These are phyloP conservation scores for Megacollybia marginata DNA, from an alignment of 768 basidiomycete genomes.

Conservation along the genomic window DNA sequence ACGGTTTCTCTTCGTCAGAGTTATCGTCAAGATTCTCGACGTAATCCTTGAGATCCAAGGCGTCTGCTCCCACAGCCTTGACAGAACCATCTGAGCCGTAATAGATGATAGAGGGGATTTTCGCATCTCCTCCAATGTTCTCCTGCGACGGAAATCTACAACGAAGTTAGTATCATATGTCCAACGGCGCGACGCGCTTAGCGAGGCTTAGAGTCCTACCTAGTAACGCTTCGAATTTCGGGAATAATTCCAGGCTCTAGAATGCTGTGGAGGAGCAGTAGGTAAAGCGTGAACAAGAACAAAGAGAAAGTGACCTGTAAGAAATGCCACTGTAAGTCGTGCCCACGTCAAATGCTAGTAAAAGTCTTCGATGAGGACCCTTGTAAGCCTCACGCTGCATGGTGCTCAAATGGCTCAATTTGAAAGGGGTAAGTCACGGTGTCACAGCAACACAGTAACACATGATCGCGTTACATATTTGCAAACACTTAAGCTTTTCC, in stretches of 20 bases:
- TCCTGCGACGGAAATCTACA: conserved; percentile 40
- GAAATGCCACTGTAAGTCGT: conserved; percentile 37
- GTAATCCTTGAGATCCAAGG: conserved; percentile 19
- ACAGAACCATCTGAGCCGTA: conserved; percentile 33
- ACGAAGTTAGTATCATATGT: not conserved
- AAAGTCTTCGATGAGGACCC: conserved; percentile 24
- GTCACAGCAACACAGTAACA: not conserved
- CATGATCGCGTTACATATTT: not conserved
- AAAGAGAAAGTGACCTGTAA: conserved; percentile 17
- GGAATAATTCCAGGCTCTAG: conserved; percentile 34
- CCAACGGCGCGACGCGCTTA: not conserved
- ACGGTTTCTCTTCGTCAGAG: not conserved
- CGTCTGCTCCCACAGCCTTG: conserved; percentile 38
- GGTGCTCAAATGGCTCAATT: not conserved
- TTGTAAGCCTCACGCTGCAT: conserved; percentile 20
- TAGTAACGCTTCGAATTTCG: conserved; percentile 14
- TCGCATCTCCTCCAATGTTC: conserved; percentile 34
- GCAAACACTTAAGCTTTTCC: not conserved
- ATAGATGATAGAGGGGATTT: conserved; percentile 41
- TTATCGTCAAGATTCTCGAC: conserved; percentile 28
- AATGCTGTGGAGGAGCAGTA: conserved; percentile 15
- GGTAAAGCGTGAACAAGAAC: not conserved
- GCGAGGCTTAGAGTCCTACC: not conserved
- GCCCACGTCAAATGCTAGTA: conserved; percentile 35
- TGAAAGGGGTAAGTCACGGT: not conserved